phyloP scores from a whole-genome alignment of 345 rosid genomes.

The Populus euphratica region DNA sequence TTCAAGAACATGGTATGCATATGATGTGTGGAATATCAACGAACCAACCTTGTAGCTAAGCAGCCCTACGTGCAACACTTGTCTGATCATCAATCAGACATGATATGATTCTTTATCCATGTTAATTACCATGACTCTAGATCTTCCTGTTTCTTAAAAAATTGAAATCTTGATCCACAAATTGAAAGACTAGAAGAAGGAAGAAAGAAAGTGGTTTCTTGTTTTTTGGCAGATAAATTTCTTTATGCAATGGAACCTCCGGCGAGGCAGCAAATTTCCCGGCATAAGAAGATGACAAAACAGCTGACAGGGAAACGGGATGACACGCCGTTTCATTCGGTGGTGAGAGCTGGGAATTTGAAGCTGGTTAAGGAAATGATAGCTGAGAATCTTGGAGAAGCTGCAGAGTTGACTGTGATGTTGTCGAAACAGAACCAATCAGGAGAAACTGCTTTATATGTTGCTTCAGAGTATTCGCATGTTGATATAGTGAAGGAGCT shows the following conservation, averaged over 20 bases:
- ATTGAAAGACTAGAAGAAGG: neutral
- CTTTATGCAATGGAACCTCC: conserved; percentile 21
- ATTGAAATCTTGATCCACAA: neutral
- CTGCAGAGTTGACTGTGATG: conserved; percentile 41
- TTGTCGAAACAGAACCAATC: conserved; percentile 68
- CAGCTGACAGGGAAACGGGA: conserved; percentile 73
- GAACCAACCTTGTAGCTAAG: neutral
- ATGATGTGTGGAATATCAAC: neutral
- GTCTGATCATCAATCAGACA: conserved; percentile 3
- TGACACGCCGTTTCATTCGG: conserved; percentile 61
- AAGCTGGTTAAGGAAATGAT: conserved; percentile 49
- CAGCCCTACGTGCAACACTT: neutral
- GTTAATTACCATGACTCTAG: neutral
- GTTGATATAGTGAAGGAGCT: conserved; percentile 61
- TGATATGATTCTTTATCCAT: neutral
- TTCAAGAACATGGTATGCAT: conserved; percentile 1
- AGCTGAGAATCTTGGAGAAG: conserved; percentile 29
- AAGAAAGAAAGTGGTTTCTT: neutral
- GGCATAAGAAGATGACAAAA: conserved; percentile 56
- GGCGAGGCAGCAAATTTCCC: conserved; percentile 31
- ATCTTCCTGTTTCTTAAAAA: neutral
- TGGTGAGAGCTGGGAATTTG: conserved; percentile 59
- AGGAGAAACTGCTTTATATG: conserved; percentile 79
- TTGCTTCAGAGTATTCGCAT: conserved; percentile 72
- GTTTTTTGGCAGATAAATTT: neutral